Base-by-base conservation (phyloP, 1,139 yeast genomes). In the Yamadazyma mexicana region DNA sequence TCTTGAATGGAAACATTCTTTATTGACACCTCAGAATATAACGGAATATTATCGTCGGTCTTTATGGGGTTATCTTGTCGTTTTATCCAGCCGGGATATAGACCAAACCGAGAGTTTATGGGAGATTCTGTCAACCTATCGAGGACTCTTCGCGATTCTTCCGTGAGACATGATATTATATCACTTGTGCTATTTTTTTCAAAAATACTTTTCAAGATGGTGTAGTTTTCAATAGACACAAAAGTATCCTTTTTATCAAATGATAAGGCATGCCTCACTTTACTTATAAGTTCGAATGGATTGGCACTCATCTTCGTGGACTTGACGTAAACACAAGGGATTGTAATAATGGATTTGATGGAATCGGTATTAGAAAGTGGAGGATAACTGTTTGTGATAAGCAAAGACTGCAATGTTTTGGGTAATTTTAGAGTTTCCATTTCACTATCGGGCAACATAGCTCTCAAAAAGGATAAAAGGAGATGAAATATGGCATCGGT, bases 401-500 rank as follows among this genome's bases (percentile, higher is more conserved):
- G 59, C 33, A 85, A 61, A 17, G 79, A 72, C 50, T 81, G 87
- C 42, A 86, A 65, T 1, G 84, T 66, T 48, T 77, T 78, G 24
- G 92, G 92, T 31, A 85, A 56, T 48, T 75, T 78, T 18, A 77
- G 61, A 23, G 83, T 62, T 39, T 77, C 78, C 40, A 73, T 73
- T 43, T 79, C 75, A 43, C 73, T 79, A 32, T 79, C 80, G 0
- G 91, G 91, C 11, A 85, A 71, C 83, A 87, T 83, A 16, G 95
- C 82, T 47, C 95, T 74, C 42, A 89, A 63, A 53, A 88, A 89
- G 2, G 96, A 78, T 24, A 87, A 62, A 25, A 88, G 69, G 32
- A 89, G 61, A 59, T 89, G 97, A 54, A 87, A 86, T 61, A 87
- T 77, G 0, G 96, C 96, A 54, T 86, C 89, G 5, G 95, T 83